Evolutionary conservation across 805 yeast species (phyloP).

Genomic region (Sporopachydermia quercuum): DNA sequence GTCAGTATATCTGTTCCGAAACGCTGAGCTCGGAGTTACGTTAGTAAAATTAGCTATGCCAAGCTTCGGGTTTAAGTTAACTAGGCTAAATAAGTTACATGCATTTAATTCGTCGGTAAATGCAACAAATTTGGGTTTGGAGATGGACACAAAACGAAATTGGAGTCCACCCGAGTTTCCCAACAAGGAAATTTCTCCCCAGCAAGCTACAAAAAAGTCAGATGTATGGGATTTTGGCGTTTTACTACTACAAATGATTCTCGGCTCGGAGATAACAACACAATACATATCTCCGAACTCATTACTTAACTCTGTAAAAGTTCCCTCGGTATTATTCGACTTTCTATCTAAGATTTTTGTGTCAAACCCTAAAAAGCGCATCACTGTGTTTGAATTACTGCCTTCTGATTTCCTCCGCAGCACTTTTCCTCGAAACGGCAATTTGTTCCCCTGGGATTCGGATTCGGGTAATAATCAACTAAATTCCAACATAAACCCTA

Average conservation of each 20-base stretch:
- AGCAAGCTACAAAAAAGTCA: conserved; percentile 53
- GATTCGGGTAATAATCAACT: too few species aligned
- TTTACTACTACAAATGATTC: conserved; percentile 47
- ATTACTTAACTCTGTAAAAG: conserved; percentile 32
- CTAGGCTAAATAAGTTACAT: conserved; percentile 15
- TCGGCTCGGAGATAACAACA: conserved; percentile 41
- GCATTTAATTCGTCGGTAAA: too few species aligned
- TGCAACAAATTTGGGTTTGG: not conserved
- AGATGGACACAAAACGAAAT: conserved; percentile 12
- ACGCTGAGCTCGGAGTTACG: conserved; percentile 37
- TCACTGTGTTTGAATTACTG: conserved; percentile 71
- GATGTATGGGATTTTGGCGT: conserved; percentile 94
- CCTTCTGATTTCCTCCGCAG: conserved; percentile 75
- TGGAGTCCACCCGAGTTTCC: conserved; percentile 82
- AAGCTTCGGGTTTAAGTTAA: conserved; percentile 37
- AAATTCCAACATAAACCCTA: too few species aligned
- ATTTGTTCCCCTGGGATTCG: too few species aligned
- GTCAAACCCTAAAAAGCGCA: conserved; percentile 50
- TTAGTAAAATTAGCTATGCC: conserved; percentile 45
- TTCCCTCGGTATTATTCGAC: conserved; percentile 48
- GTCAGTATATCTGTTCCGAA: conserved; percentile 38
- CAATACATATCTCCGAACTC: conserved; percentile 47
- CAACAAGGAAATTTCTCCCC: conserved; percentile 15
- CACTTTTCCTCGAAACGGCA: conserved; percentile 32
- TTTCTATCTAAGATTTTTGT: conserved; percentile 55